A percentile compares a stretch with the other conserved stretches of the same genome.
These are phyloP conservation scores for Gynandropsis gynandra DNA, from an alignment of 345 rosid species.

Conservation along the genomic window DNA sequence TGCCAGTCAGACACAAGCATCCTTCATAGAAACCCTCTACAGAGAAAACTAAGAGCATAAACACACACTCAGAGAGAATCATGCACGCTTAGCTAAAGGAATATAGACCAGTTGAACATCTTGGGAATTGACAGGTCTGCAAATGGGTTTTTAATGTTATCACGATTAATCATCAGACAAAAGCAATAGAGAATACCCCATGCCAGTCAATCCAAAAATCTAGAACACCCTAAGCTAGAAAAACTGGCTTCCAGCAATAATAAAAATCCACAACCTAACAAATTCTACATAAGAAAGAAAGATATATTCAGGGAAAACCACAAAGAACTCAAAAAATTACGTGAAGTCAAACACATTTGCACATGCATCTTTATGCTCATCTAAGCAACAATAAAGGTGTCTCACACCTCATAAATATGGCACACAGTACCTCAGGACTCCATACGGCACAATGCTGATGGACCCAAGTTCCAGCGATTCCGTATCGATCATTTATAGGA, in stretches of 20 bases:
- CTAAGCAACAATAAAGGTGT: conserved; percentile 6
- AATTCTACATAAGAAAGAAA: not conserved
- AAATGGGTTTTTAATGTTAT: not conserved
- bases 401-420: conserved; percentile 7
- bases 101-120: conserved; percentile 5
- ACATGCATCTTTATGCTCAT: conserved; percentile 6
- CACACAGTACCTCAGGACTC: conserved; percentile 86
- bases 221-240: too few species aligned
- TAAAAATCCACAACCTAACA: conserved; percentile 3
- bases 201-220: conserved; percentile 4
- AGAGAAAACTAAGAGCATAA: conserved; percentile 10
- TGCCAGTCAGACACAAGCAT: not conserved
- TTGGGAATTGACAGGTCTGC: not conserved
- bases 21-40: too few species aligned
- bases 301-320: not conserved
- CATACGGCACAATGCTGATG: conserved; percentile 97
- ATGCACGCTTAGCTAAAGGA: conserved; percentile 14
- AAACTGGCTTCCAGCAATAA: not conserved
- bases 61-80: not conserved
- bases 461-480: conserved; percentile 98
- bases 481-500: conserved; percentile 87
- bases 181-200: conserved; percentile 6
- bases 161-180: not conserved
- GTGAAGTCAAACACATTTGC: conserved; percentile 11
- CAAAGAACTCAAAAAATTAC: conserved; percentile 8